Base-by-base conservation (phyloP, 2,329 filamentous ascomycete genomes). In the Microdochium nivale region DNA sequence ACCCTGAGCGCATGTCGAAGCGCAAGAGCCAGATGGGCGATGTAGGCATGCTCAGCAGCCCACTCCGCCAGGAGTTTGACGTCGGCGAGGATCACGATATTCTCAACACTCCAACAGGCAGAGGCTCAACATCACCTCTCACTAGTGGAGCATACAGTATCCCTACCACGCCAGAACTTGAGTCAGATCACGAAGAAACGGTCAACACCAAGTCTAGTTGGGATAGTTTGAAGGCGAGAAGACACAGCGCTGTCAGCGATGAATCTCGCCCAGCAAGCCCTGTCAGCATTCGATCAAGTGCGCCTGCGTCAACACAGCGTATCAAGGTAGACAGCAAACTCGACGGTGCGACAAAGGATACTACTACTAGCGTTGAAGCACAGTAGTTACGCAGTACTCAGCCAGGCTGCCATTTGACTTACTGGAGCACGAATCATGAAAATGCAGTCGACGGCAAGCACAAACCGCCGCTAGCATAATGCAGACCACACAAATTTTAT, bases 1-100 rank as follows among this genome's bases (percentile, higher is more conserved):
- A 87, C 62, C 86, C 89, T 1, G 83, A 84, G 66, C 58, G 88
- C 74, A 63, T 68, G 23, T 81, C 79, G 3, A 69, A 74, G 43
- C 72, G 73, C 58, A 77, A 71, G 62, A 64, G 78, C 66, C 69
- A 87, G 67, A 73, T 87, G 77, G 62, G 83, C 70, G 65, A 92
- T 2, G 60, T 65, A 57, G 55, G 54, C 54, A 65, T 63, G n/a
- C 64, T 78, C 11, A 68, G 67, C 57, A 82, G 77, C 59, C 78
- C 79, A 14, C 63, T 79, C 5, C 70, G 75, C 51, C 71, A 75
- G 51, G 72, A 77, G 1, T 81, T 80, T 52, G 63, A 63, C 13
- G 51, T 58, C 24, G 55, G 53, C 14, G 43, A 51, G 23, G 59
- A 61, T 48, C 44, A 51, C 16, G 58, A 62, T 2, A 62, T 57